Evolutionary conservation across 163 green algal species (phyloP), one percentile per base, ranked within the genome.

Genomic region (Botryococcus braunii): DNA sequence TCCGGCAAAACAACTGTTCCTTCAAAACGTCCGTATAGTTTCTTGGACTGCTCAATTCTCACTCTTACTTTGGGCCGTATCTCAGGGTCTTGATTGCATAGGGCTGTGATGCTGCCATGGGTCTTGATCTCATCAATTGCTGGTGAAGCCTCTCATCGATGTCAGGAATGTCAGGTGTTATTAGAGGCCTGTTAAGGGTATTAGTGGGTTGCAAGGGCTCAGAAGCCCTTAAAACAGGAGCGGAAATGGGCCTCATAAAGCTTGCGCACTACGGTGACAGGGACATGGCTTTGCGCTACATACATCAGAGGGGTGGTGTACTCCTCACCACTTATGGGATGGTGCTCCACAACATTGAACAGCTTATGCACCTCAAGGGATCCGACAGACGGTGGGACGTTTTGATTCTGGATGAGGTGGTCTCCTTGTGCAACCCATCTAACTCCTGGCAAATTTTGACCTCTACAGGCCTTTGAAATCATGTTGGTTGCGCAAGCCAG

Each of bases 281-380:
- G 74, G 58, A 78, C 7, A 36, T 46, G 8, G 65, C 71, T 27
- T 65, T 86, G 64, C 29, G 58, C 25, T 29, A 43, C 4, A 78
- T 85, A 27, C 37, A 74, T 11, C 39, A 55, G 4, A 31, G 43
- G 0, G 71, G 79, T 3, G 92, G 91, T 47, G 79, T 98, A 31
- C 75, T 98, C 62, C 79, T 98, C 43, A 96, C 91, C 9, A 97
- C 92, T 1, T 98, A 98, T 73, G 90, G 91, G 49, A 96, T 97
- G 90, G 80, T 96, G 66, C 76, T 84, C 71, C 84, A 95, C 80
- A 96, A 97, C 65, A 69, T 77, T 0, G 69, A 72, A 11, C 21
- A 35, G 17, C 69, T 71, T 52, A 37, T 2, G 36, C 29, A 49
- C 2, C 17, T 23, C 32, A 52, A 57, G 38, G 56, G 36, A 21